phyloP scores from a whole-genome alignment of 208 protist species.

The Leishmania tropica region DNA sequence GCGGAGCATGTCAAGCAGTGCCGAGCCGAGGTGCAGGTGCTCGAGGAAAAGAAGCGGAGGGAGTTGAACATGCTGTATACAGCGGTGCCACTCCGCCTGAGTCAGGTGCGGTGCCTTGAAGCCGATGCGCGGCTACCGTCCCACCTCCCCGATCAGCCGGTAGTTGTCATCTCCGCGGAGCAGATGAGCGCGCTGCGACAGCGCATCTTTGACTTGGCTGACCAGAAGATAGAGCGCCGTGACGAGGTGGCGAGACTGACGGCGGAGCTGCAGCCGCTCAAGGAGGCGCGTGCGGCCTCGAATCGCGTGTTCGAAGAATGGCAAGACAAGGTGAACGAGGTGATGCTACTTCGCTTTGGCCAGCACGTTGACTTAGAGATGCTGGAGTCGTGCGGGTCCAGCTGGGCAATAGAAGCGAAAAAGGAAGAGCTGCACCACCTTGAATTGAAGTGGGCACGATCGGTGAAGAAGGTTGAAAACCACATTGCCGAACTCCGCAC shows the following conservation, averaged over 20 bases:
- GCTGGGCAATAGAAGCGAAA: slow-evolving; percentile 88
- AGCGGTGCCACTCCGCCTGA: slow-evolving; percentile 85
- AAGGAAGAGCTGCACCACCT: slow-evolving; percentile 87
- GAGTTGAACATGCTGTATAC: slow-evolving; percentile 96
- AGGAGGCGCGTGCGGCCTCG: slow-evolving; percentile 70
- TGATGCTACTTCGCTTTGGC: slow-evolving; percentile 96
- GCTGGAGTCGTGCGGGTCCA: slow-evolving; percentile 86
- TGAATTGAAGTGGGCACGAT: slow-evolving; percentile 79
- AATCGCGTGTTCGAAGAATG: slow-evolving; percentile 72
- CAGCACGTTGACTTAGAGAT: slow-evolving; percentile 93
- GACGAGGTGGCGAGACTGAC: slow-evolving; percentile 58
- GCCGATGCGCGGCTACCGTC: slow-evolving; percentile 42
- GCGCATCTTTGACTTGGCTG: slow-evolving; percentile 81
- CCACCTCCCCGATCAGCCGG: slow-evolving; percentile 47
- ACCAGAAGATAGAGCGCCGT: slow-evolving; percentile 69
- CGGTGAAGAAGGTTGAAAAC: slow-evolving; percentile 65
- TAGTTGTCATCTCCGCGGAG: slow-evolving; percentile 81
- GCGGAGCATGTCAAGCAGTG: slow-evolving; percentile 63
- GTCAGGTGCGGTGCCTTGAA: slow-evolving; percentile 81
- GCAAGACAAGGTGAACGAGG: slow-evolving; percentile 90
- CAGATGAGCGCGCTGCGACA: slow-evolving; percentile 63
- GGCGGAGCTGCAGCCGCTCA: slow-evolving; percentile 66
- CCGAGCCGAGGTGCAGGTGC: slow-evolving; percentile 82
- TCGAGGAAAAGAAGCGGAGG: slow-evolving; percentile 94
- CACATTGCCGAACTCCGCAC: slow-evolving; percentile 73